Conservation (phyloP, 768 basidiomycete genomes). For the Lactarius deliciosus region DNA sequence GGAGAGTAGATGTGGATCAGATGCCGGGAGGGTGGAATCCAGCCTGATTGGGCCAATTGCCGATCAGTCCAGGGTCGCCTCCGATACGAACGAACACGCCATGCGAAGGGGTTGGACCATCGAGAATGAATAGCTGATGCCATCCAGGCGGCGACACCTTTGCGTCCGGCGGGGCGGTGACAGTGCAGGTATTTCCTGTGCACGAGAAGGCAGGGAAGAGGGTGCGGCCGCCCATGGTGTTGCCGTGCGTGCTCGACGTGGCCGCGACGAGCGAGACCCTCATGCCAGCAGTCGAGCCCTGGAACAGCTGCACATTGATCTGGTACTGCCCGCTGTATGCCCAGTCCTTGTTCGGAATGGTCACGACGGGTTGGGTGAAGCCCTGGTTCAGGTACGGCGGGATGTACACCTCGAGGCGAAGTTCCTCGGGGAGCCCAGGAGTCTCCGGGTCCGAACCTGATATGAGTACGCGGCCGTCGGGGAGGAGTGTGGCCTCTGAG, state of each 20-base stretch:
- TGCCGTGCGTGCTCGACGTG: conserved; percentile 75
- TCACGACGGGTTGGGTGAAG: conserved; percentile 59
- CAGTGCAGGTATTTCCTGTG: conserved; percentile 67
- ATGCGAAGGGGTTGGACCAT: conserved; percentile 75
- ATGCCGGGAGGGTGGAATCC: conserved; percentile 70
- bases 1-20: conserved; percentile 27
- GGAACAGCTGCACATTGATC: conserved; percentile 47
- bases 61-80: conserved; percentile 66
- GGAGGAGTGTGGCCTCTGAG: conserved; percentile 71
- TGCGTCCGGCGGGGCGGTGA: conserved; percentile 73
- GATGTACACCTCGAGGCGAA: conserved; percentile 76
- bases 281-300: conserved; percentile 48
- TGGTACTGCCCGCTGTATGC: conserved; percentile 50
- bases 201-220: conserved; percentile 74
- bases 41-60: conserved; percentile 70
- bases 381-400: conserved; percentile 81
- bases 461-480: conserved; percentile 71
- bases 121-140: conserved; percentile 73
- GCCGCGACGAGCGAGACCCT: conserved; percentile 68
- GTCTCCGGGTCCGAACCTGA: conserved; percentile 77
- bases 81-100: conserved; percentile 77
- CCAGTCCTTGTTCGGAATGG: conserved; percentile 63
- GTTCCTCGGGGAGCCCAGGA: conserved; percentile 66
- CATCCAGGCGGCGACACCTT: conserved; percentile 71
- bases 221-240: conserved; percentile 69